A percentile compares a stretch with the other conserved stretches of the same genome.
Evolutionary conservation across 768 basidiomycete genomes (phyloP).

Genomic region (Kwoniella sp.): DNA sequence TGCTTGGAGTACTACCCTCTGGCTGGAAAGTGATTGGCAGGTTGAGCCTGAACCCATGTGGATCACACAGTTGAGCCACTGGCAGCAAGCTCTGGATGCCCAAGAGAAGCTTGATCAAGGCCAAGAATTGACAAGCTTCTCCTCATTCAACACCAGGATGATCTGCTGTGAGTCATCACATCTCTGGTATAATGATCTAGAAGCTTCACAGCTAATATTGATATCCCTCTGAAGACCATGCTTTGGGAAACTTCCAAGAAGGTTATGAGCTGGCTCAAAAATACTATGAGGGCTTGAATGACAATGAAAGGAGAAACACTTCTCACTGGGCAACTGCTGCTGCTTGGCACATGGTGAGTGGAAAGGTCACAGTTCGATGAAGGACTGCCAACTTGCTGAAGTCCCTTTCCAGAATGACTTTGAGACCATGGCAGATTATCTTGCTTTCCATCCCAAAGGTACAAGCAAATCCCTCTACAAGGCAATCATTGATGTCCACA

Average conservation of each 20-base stretch:
- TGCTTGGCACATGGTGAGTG: conserved; percentile 53
- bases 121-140: conserved; percentile 29
- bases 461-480: conserved; percentile 55
- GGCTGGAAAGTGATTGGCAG: conserved; percentile 43
- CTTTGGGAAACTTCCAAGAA: conserved; percentile 44
- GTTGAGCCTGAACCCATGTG: conserved; percentile 42
- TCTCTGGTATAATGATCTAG: no score
- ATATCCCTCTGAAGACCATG: conserved; percentile 43
- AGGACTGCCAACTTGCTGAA: no score
- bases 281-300: conserved; percentile 45
- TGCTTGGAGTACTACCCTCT: conserved; percentile 46
- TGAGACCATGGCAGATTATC: conserved; percentile 52
- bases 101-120: conserved; percentile 38
- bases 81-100: conserved; percentile 36
- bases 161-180: conserved; percentile 52
- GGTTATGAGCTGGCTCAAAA: conserved; percentile 45
- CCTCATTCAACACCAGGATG: conserved; percentile 46
- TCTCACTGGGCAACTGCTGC: conserved; percentile 52
- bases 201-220: background rate
- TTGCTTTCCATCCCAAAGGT: conserved; percentile 52
- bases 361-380: no score
- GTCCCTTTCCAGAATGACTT: conserved; percentile 42
- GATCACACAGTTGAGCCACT: conserved; percentile 48
- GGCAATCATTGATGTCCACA: conserved; percentile 53
- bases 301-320: conserved; percentile 45